Conservation (phyloP, 371 early-diverging fungal species). For the Mucor velutinosus region DNA sequence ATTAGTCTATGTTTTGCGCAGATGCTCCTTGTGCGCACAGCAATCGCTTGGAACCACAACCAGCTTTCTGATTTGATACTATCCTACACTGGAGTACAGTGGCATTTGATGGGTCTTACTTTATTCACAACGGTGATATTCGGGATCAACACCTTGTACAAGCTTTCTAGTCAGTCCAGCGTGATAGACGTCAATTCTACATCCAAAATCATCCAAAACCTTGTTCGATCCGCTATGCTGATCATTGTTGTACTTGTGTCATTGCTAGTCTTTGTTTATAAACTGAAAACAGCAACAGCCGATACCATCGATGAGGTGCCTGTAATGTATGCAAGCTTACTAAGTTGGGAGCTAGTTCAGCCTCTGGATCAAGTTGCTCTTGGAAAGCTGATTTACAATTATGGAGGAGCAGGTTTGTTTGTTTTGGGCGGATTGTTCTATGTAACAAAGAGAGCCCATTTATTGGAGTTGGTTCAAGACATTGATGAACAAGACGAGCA, state of each 20-base stretch:
- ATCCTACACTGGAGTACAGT: conserved; percentile 11
- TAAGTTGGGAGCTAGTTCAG: conserved; percentile 26
- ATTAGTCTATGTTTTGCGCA: conserved; percentile 5
- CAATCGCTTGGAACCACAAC: conserved; percentile 13
- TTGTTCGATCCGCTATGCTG: conserved; percentile 18
- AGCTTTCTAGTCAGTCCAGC: conserved; percentile 6
- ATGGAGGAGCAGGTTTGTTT: conserved; percentile 34
- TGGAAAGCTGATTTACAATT: conserved; percentile 46
- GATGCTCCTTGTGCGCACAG: conserved; percentile 10
- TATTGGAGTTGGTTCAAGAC: conserved; percentile 15
- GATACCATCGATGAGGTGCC: conserved; percentile 15
- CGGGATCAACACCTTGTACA: conserved; percentile 1
- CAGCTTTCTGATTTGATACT: background rate
- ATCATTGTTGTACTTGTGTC: conserved; percentile 21
- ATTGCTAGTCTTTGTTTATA: conserved; percentile 33
- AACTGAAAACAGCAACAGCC: conserved; percentile 17
- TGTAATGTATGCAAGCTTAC: conserved; percentile 15
- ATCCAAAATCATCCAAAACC: conserved; percentile 25
- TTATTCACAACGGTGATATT: background rate
- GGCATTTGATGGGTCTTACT: conserved; percentile 23
- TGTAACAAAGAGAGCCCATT: conserved; percentile 32
- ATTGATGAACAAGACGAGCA: background rate
- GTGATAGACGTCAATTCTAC: conserved; percentile 25
- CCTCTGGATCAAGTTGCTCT: conserved; percentile 34
- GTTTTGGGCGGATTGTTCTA: conserved; percentile 34